Evolutionary conservation across 1,139 yeast species (phyloP).

Genomic region (Hansenula lynferdii): DNA sequence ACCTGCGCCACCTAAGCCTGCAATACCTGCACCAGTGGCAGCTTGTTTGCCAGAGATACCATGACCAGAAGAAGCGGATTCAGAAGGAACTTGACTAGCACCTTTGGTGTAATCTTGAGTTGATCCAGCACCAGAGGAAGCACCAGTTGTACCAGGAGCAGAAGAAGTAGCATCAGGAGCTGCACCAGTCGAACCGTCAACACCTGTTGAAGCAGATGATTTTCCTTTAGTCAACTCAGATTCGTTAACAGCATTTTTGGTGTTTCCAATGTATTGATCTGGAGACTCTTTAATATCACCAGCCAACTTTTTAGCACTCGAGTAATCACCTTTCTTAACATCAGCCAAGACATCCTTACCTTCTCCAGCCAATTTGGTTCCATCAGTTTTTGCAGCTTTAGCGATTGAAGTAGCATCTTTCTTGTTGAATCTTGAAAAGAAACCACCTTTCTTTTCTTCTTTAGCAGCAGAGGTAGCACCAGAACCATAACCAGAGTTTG

Average conservation of each 20-base stretch:
- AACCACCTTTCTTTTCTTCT: slow-evolving; percentile 1
- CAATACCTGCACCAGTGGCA: slow-evolving; percentile 7
- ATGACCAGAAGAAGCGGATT: slow-evolving; percentile 4
- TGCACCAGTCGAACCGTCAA: slow-evolving; percentile 9
- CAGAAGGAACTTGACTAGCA: slow-evolving; percentile 3
- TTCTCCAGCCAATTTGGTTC: slow-evolving; percentile 15
- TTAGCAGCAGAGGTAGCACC: too few species aligned
- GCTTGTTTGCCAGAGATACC: slow-evolving; percentile 4
- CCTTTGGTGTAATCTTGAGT: slow-evolving; percentile 1
- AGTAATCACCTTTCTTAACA: slow-evolving; percentile 20
- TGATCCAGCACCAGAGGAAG: slow-evolving; percentile 7
- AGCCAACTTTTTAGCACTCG: slow-evolving; percentile 15
- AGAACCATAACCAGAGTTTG: too few species aligned
- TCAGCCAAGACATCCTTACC: slow-evolving; percentile 23
- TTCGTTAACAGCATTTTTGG: slow-evolving; percentile 13
- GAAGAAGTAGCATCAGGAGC: too few species aligned
- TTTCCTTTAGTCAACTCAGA: too few species aligned
- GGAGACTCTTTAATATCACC: slow-evolving; percentile 17
- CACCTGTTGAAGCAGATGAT: too few species aligned
- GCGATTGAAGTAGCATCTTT: slow-evolving; percentile 9
- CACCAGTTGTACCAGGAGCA: slow-evolving; percentile 6
- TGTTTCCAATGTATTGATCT: slow-evolving; percentile 14
- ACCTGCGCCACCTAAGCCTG: slow-evolving; percentile 5
- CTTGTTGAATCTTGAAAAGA: slow-evolving; percentile 7
- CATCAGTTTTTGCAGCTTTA: slow-evolving; percentile 13